Conservation (phyloP, 371 early-diverging fungal species). For the Saksenaea oblongispora region DNA sequence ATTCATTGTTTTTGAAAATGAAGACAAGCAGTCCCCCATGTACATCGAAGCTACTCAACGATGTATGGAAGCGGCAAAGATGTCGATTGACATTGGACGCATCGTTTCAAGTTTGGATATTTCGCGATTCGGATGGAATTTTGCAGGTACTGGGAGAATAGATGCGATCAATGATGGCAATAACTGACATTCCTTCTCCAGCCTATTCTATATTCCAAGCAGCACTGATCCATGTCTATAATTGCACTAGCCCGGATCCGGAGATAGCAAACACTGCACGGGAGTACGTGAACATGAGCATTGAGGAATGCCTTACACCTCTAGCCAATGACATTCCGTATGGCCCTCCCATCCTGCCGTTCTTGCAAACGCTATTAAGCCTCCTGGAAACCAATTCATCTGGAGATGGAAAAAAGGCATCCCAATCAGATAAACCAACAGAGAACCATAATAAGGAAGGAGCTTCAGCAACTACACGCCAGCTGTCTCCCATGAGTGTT, state of each 20-base stretch:
- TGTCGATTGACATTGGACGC: slow-evolving; percentile 45
- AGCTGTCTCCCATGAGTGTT: slow-evolving; percentile 30
- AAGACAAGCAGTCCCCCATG: background rate
- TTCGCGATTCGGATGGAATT: slow-evolving; percentile 26
- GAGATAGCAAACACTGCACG: slow-evolving; percentile 20
- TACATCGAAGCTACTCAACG: slow-evolving; percentile 19
- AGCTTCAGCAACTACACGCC: background rate
- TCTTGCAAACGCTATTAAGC: slow-evolving; percentile 21
- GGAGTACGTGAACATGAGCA: slow-evolving; percentile 17
- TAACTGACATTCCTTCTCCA: background rate
- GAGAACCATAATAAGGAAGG: background rate
- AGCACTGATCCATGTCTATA: slow-evolving; percentile 28
- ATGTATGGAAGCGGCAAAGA: slow-evolving; percentile 53
- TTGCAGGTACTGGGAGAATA: slow-evolving; percentile 17
- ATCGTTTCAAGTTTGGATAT: slow-evolving; percentile 13
- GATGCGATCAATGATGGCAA: background rate
- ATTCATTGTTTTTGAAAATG: slow-evolving; percentile 28
- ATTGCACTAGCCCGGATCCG: slow-evolving; percentile 20
- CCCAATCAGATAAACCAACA: background rate
- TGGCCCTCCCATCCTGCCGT: slow-evolving; percentile 10
- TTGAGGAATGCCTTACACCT: slow-evolving; percentile 30
- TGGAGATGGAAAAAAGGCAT: slow-evolving; percentile 16
- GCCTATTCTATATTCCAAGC: slow-evolving; percentile 35
- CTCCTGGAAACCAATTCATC: slow-evolving; percentile 6
- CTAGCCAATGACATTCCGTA: slow-evolving; percentile 10